phyloP scores from a whole-genome alignment of 495 filamentous ascomycete genomes.

The Podospora tetraspora region DNA sequence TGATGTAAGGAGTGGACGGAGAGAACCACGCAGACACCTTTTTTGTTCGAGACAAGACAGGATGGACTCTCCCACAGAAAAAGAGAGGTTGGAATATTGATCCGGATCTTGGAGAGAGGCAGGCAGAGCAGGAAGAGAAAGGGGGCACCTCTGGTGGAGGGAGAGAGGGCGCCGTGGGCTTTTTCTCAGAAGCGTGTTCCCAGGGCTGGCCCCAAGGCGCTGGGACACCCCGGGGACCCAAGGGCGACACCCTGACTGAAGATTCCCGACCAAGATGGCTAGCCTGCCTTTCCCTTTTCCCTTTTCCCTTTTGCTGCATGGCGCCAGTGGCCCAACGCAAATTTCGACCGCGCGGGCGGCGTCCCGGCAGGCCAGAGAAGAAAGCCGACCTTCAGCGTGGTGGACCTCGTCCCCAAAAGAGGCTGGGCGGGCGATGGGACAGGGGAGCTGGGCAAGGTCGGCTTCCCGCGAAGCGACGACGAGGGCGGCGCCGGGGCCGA shows the following conservation, averaged over 20 bases:
- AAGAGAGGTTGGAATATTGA: neutral
- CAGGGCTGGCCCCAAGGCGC: neutral
- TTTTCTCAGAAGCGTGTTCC: constrained; percentile 3
- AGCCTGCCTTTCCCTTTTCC: neutral
- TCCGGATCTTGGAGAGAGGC: neutral
- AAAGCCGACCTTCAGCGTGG: neutral
- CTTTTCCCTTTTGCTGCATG: constrained; percentile 22
- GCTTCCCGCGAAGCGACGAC: neutral
- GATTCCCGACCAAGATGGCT: neutral
- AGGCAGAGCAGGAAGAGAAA: neutral
- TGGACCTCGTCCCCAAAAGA: neutral
- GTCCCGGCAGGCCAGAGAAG: constrained; percentile 1
- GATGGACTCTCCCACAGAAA: neutral
- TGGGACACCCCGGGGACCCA: neutral
- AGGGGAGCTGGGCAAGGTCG: neutral
- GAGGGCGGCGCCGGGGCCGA: neutral
- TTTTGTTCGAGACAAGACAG: constrained; percentile 3
- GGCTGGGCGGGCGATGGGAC: neutral
- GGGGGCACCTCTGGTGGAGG: neutral
- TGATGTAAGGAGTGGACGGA: neutral
- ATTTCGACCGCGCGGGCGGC: constrained; percentile 10
- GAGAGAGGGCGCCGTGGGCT: constrained; percentile 1
- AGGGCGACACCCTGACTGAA: neutral
- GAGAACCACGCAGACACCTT: constrained; percentile 1
- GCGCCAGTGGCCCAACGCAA: constrained; percentile 21